These are phyloP conservation scores for Nakaseomyces glabratus DNA, from an alignment of 1,139 yeast species.

Conservation along the genomic window DNA sequence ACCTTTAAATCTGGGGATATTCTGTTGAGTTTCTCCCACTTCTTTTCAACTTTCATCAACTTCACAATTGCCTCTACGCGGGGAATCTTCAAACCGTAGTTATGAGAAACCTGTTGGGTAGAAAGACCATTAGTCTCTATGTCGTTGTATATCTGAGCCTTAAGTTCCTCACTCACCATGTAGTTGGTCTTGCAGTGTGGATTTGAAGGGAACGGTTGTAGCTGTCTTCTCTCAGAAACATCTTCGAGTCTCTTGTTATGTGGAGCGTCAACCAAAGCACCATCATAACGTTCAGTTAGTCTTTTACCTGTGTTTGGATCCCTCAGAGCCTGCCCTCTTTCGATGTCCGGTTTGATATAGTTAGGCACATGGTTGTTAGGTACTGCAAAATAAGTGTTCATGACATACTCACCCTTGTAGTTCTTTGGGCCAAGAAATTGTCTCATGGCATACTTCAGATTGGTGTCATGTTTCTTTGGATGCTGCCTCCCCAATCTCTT, in stretches of 20 bases:
- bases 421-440: slow-evolving; percentile 74
- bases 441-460: slow-evolving; percentile 29
- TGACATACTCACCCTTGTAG: slow-evolving; percentile 69
- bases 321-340: slow-evolving; percentile 36
- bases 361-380: slow-evolving; percentile 67
- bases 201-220: slow-evolving; percentile 78
- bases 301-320: slow-evolving; percentile 35
- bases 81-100: slow-evolving; percentile 71
- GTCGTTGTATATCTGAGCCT: slow-evolving; percentile 50
- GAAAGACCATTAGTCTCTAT: slow-evolving; percentile 44
- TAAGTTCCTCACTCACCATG: slow-evolving; percentile 49
- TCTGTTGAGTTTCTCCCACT: slow-evolving; percentile 43
- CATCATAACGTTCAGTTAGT: slow-evolving; percentile 22
- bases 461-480: slow-evolving; percentile 37
- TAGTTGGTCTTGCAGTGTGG: slow-evolving; percentile 59
- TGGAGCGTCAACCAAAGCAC: slow-evolving; percentile 16
- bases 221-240: slow-evolving; percentile 30
- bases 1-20: slow-evolving; percentile 44
- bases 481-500: slow-evolving; percentile 36
- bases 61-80: slow-evolving; percentile 79
- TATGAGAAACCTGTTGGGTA: slow-evolving; percentile 68
- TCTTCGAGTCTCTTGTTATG: slow-evolving; percentile 20
- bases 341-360: slow-evolving; percentile 56
- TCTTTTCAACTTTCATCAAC: slow-evolving; percentile 54
- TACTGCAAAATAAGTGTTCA: slow-evolving; percentile 68